Evolutionary conservation across 306 rosid genomes (phyloP).

Genomic region (Cucurbita moschata): DNA sequence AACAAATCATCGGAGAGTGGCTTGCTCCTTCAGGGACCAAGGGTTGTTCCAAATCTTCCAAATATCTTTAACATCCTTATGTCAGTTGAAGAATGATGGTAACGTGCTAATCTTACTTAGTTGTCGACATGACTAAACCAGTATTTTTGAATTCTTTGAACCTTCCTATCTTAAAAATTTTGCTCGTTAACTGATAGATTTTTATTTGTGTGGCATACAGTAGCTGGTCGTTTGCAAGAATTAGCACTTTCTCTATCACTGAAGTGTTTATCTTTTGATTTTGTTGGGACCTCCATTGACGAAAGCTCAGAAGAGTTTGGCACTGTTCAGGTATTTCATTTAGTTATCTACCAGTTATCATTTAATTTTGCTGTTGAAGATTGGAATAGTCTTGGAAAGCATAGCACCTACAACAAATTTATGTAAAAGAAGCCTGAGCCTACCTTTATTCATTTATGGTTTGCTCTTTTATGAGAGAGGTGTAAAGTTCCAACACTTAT

Average conservation of each 20-base stretch:
- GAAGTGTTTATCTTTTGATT: constrained; percentile 90
- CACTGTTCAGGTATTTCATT: constrained; percentile 71
- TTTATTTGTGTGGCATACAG: constrained; percentile 37
- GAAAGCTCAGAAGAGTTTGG: constrained; percentile 99
- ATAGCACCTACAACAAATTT: neutral
- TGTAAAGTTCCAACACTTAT: neutral
- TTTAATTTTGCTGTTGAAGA: constrained; percentile 13
- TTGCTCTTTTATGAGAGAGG: neutral
- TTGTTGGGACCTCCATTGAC: constrained; percentile 94
- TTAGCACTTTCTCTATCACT: constrained; percentile 90
- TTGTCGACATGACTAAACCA: neutral
- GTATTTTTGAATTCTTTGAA: neutral
- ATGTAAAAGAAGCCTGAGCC: neutral
- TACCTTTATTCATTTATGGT: neutral
- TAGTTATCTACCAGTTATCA: neutral
- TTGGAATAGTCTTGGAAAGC: constrained; percentile 1
- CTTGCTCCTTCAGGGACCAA: constrained; percentile 90
- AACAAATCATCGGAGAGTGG: constrained; percentile 94
- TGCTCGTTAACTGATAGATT: constrained; percentile 1
- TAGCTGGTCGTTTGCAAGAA: constrained; percentile 71
- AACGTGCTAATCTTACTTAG: constrained; percentile 5
- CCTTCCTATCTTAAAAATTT: neutral
- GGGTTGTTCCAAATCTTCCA: constrained; percentile 83
- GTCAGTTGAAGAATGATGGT: constrained; percentile 87
- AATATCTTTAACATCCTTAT: constrained; percentile 80